Evolutionary conservation across 169 alveolate species (phyloP).

Genomic region (Eimeria maxima): DNA sequence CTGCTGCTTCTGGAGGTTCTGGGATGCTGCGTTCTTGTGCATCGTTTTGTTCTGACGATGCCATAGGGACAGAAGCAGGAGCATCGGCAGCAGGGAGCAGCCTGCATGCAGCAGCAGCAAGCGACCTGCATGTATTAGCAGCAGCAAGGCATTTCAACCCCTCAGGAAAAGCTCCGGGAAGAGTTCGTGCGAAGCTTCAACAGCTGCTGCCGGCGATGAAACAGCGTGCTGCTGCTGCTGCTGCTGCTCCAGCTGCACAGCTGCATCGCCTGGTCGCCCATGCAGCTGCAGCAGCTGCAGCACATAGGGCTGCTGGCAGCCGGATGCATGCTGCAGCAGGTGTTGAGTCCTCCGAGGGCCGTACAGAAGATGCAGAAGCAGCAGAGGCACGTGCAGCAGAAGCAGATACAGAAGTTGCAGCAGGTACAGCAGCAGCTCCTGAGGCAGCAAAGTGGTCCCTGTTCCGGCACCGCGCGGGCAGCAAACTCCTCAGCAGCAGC

Average conservation of each 20-base stretch:
- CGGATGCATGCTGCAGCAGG: slow-evolving; percentile 2
- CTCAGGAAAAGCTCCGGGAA: not conserved
- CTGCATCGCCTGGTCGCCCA: slow-evolving; percentile 56
- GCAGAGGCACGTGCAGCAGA: not conserved
- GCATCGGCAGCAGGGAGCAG: not conserved
- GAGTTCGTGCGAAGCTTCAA: slow-evolving; percentile 63
- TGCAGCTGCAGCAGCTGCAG: slow-evolving; percentile 54
- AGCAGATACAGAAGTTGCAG: not conserved
- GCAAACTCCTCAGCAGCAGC: slow-evolving; percentile 63
- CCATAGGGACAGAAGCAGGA: slow-evolving; percentile 1
- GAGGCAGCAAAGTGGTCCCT: not conserved
- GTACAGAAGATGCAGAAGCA: slow-evolving; percentile 6
- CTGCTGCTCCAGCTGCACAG: slow-evolving; percentile 72
- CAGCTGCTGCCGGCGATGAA: slow-evolving; percentile 75
- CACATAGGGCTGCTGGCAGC: not conserved
- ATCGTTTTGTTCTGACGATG: not conserved
- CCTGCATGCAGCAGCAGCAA: slow-evolving; percentile 1
- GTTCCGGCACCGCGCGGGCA: not conserved
- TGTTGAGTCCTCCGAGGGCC: not conserved
- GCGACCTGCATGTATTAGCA: not conserved
- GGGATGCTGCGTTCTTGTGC: not conserved
- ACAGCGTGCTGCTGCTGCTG: slow-evolving; percentile 77
- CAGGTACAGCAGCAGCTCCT: not conserved
- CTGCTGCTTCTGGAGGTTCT: not conserved
- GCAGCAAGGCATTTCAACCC: not conserved